These are phyloP conservation scores for Lenzites betulinus DNA, from an alignment of 768 basidiomycete genomes.

Conservation along the genomic window DNA sequence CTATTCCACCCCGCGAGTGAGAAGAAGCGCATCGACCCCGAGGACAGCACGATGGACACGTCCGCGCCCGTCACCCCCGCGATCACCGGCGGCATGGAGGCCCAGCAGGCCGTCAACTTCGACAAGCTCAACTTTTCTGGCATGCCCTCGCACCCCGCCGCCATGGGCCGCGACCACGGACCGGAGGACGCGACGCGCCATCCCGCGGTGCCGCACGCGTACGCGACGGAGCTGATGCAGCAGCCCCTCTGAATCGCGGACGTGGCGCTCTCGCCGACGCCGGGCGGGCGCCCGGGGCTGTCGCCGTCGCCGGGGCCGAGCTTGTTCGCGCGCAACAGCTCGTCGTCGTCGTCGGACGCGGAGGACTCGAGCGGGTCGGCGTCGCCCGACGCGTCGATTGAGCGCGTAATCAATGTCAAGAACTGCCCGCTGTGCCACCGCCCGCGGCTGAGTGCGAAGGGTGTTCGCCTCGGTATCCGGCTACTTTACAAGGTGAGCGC, in stretches of 20 bases:
- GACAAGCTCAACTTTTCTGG: conserved; percentile 67
- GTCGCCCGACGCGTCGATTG: conserved; percentile 33
- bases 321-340: conserved; percentile 34
- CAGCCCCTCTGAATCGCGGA: conserved; percentile 43
- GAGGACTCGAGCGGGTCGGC: conserved; percentile 39
- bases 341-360: conserved; percentile 47
- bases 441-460: conserved; percentile 80
- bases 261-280: conserved; percentile 22
- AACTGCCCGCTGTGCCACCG: conserved; percentile 94
- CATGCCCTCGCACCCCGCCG: conserved; percentile 39
- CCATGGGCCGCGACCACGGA: conserved; percentile 5
- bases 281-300: not conserved
- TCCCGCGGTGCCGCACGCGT: conserved; percentile 26
- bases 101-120: conserved; percentile 40
- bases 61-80: conserved; percentile 59
- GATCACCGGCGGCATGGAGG: conserved; percentile 43
- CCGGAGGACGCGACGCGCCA: conserved; percentile 14
- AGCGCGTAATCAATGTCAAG: conserved; percentile 94
- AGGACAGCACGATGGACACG: conserved; percentile 44
- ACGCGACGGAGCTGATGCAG: conserved; percentile 50
- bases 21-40: conserved; percentile 60
- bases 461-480: conserved; percentile 88
- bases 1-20: conserved; percentile 72
- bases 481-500: conserved; percentile 75
- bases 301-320: conserved; percentile 28